Evolutionary conservation across 176 grass and related monocot genomes (phyloP), one percentile per base, ranked within the genome.

Genomic region (Melocanna baccifera): DNA sequence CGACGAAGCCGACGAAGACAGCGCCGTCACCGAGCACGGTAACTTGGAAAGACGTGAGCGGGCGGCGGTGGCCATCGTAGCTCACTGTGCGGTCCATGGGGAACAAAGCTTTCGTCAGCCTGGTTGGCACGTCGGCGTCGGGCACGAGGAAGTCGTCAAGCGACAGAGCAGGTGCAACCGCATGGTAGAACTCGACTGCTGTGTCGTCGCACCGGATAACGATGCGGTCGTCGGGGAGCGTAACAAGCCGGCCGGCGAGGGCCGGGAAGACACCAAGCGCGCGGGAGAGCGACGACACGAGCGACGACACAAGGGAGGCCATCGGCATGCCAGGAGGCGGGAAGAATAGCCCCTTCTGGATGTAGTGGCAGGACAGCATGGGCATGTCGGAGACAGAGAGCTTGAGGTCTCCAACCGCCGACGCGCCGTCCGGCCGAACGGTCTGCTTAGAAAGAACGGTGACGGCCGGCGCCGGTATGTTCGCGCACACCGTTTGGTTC

Each of bases 301-400:
- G 78, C 7, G 88, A 78, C 0, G 91, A 51, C 20, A 91, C 50
- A 1, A 97, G 90, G 23, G 77, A 63, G 15, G 82, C 20, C 22
- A 64, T 79, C 59, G 90, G 75, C 10, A 84, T 73, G 22, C 48
- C 52, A 3, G 95, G 87, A 0, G 81, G 84, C 23, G 87, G 71
- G 78, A 94, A 97, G 82, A 97, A 93, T 1, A 97, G 87, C 0
- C 95, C 95, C 82, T 97, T 97, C 79, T 97, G 95, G 71, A 97
- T 97, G 76, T 94, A 97, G 75, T 97, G 92, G 92, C 95, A 97
- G 22, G 95, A 97, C 20, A 94, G 92, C 95, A 97, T 97, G 40
- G 95, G 95, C 50, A 97, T 90, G 89, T 97, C 95, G 19, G 95
- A 97, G 16, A 94, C 95, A 7, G 95, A 94, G 9, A 94, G 95